phyloP scores from a whole-genome alignment of 2,329 filamentous ascomycete genomes.

The Colletotrichum somersetense region DNA sequence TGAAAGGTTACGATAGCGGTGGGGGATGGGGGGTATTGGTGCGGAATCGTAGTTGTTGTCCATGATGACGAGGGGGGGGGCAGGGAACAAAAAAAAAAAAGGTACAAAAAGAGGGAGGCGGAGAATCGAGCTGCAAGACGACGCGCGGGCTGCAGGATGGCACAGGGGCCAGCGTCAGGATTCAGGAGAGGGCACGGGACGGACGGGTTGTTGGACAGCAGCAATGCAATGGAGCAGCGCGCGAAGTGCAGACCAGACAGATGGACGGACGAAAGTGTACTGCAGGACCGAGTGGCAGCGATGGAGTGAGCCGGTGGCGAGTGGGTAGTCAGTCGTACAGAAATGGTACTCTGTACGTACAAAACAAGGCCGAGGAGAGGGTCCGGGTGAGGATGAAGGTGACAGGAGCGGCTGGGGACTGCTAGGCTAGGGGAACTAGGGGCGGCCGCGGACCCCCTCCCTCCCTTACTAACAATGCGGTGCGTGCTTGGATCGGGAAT shows the following conservation, averaged over 20 bases:
- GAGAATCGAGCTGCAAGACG: constrained; percentile 17
- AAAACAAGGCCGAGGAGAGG: constrained; percentile 24
- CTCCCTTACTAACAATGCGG: constrained; percentile 1
- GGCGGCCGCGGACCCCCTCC: constrained; percentile 21
- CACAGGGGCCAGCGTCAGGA: constrained; percentile 30
- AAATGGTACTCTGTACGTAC: constrained; percentile 25
- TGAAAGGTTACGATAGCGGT: constrained; percentile 41
- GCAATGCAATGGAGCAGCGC: not conserved
- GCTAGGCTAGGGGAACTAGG: constrained; percentile 14
- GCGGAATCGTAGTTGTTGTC: constrained; percentile 33
- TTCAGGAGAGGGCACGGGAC: constrained; percentile 34
- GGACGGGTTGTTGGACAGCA: constrained; percentile 2
- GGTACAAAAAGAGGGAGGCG: constrained; percentile 3
- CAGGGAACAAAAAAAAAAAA: not conserved
- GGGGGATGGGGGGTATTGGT: constrained; percentile 42
- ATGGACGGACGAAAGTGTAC: not conserved
- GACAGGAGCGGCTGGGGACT: constrained; percentile 28
- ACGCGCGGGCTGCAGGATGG: constrained; percentile 31
- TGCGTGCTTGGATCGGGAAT: constrained; percentile 9
- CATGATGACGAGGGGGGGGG: constrained; percentile 35
- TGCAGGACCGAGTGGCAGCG: not conserved
- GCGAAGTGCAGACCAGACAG: constrained; percentile 2
- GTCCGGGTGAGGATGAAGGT: constrained; percentile 6
- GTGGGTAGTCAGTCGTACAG: constrained; percentile 14
- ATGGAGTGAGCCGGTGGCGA: not conserved